Percentiles rank a stretch among this genome's conserved stretches.
Conservation (phyloP, 768 basidiomycete species). For the Naganishia randhawae region DNA sequence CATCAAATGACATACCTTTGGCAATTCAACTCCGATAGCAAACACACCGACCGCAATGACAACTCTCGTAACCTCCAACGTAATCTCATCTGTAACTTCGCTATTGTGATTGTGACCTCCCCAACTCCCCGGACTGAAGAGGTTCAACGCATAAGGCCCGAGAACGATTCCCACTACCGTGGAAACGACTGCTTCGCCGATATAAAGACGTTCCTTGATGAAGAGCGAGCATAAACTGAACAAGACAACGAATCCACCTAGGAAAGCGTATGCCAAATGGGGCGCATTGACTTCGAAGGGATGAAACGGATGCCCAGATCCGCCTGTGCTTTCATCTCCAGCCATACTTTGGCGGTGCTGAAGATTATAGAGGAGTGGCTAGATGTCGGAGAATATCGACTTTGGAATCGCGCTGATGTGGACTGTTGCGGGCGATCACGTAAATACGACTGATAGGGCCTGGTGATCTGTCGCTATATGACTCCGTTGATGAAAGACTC, state of each 20-base stretch:
- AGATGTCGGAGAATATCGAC: neutral
- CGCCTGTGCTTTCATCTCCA: constrained; percentile 11
- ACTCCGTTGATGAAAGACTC: constrained; percentile 1
- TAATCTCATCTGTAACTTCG: constrained; percentile 65
- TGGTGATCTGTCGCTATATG: neutral
- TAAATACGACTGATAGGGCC: neutral
- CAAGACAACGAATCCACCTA: constrained; percentile 78
- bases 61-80: constrained; percentile 84
- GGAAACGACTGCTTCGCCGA: constrained; percentile 95
- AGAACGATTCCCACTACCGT: constrained; percentile 89
- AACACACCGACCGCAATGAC: constrained; percentile 96
- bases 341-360: neutral
- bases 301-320: constrained; percentile 32
- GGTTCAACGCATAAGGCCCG: constrained; percentile 74
- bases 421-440: neutral
- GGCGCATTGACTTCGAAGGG: constrained; percentile 64
- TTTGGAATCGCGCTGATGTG: neutral
- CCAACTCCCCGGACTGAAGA: constrained; percentile 81
- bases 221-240: constrained; percentile 94
- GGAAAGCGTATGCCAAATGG: constrained; percentile 72
- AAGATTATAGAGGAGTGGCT: neutral
- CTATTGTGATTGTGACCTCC: constrained; percentile 53
- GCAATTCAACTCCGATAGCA: constrained; percentile 94
- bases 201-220: constrained; percentile 83
- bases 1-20: constrained; percentile 52